These are phyloP conservation scores for Paecilomyces fulvus DNA, from an alignment of 2,329 filamentous ascomycete genomes.

Conservation along the genomic window DNA sequence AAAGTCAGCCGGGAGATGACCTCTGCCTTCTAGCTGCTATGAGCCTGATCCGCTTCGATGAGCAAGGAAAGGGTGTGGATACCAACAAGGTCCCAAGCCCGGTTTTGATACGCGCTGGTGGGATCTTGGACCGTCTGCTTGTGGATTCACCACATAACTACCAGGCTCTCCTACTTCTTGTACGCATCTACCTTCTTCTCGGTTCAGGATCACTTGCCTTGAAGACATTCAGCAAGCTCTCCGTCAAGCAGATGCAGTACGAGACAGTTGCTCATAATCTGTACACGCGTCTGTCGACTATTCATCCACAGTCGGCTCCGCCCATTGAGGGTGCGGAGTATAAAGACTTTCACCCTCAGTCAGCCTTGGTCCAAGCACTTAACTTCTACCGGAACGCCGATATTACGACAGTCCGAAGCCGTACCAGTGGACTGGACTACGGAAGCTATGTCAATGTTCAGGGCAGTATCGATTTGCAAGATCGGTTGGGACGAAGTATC, in stretches of 20 bases:
- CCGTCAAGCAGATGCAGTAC: conserved; percentile 42
- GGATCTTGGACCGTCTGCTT: conserved; percentile 32
- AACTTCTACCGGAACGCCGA: conserved; percentile 35
- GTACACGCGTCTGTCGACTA: conserved; percentile 38
- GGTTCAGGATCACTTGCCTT: conserved; percentile 40
- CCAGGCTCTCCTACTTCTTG: conserved; percentile 35
- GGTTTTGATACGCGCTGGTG: conserved; percentile 28
- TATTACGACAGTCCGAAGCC: conserved; percentile 25
- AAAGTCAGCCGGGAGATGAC: conserved; percentile 37
- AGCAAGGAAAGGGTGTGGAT: conserved; percentile 9
- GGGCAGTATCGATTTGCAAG: conserved; percentile 34
- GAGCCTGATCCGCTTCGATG: conserved; percentile 27
- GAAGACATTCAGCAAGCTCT: conserved; percentile 36
- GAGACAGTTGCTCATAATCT: conserved; percentile 41
- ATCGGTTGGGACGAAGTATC: conserved; percentile 29
- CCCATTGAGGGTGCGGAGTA: conserved; percentile 31
- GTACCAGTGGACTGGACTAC: conserved; percentile 30
- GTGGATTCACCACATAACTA: conserved; percentile 40
- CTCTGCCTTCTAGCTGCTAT: conserved; percentile 36
- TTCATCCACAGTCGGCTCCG: conserved; percentile 37
- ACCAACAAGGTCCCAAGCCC: conserved; percentile 16
- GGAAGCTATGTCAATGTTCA: conserved; percentile 38
- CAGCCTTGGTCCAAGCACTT: conserved; percentile 31
- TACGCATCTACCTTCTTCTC: conserved; percentile 35
- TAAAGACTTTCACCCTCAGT: conserved; percentile 35